phyloP scores from a whole-genome alignment of 345 rosid genomes.

The Salix koriyanagi region DNA sequence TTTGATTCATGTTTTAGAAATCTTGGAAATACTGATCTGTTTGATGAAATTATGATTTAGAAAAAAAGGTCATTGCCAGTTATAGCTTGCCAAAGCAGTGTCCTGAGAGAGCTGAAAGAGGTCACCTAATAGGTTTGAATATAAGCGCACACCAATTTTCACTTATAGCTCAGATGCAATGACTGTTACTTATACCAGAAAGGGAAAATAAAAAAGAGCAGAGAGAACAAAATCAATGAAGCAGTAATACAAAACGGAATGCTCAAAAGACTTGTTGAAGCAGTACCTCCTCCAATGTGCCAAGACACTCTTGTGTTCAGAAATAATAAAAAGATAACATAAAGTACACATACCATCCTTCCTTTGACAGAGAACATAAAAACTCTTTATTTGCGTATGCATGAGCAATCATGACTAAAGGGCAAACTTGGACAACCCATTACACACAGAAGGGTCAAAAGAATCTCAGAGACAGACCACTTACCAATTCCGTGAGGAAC shows the following conservation, averaged over 20 bases:
- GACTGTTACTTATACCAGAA: neutral
- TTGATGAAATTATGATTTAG: neutral
- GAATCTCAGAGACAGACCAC: conserved; percentile 13
- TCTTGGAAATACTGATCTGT: neutral
- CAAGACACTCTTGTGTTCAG: neutral
- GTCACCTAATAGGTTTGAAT: neutral
- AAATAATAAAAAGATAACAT: neutral
- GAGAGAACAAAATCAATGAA: neutral
- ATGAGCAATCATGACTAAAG: conserved; percentile 3
- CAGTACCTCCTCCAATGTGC: neutral
- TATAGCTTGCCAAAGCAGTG: neutral
- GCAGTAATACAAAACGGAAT: neutral
- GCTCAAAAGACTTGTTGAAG: neutral
- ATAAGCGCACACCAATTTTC: neutral
- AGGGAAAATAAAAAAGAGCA: neutral
- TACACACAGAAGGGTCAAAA: conserved; percentile 1
- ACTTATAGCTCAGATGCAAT: neutral
- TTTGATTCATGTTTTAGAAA: neutral
- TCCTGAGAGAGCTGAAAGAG: neutral
- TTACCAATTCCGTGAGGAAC: conserved; percentile 91
- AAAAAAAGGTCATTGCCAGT: neutral
- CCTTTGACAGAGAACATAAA: neutral
- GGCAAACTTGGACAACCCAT: neutral
- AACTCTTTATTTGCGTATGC: neutral
- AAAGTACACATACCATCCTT: neutral